Conservation (phyloP, 768 basidiomycete genomes). For the Rhodotorula taiwanensis region DNA sequence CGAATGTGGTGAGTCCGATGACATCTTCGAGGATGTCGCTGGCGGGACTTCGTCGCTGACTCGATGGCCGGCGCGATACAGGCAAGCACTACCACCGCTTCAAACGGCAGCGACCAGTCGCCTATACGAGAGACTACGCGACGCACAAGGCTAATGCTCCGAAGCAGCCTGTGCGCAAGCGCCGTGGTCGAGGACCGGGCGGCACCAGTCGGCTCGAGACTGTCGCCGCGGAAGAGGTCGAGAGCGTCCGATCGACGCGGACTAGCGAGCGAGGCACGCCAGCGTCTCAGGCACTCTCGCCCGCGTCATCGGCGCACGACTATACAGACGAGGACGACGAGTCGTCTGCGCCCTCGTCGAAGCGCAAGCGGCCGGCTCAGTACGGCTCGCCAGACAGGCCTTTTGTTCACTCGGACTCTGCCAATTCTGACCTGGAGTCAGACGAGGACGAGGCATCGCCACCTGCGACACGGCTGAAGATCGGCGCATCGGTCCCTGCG, state of each 20-base stretch:
- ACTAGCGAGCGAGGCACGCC: neutral
- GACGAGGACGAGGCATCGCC: neutral
- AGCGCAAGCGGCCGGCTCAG: slow-evolving; percentile 1
- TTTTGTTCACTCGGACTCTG: slow-evolving; percentile 22
- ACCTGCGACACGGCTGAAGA: neutral
- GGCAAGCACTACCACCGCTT: slow-evolving; percentile 88
- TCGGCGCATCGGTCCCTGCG: too few relatives aligned
- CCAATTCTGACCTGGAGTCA: slow-evolving; percentile 1
- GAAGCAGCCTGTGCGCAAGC: too few relatives aligned
- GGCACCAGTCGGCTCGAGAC: too few relatives aligned
- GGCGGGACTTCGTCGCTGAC: too few relatives aligned
- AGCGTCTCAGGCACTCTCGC: slow-evolving; percentile 20
- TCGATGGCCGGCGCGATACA: too few relatives aligned
- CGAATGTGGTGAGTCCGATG: slow-evolving; percentile 66
- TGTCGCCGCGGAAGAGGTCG: slow-evolving; percentile 45
- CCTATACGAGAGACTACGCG: slow-evolving; percentile 68
- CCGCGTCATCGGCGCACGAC: slow-evolving; percentile 8
- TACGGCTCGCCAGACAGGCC: slow-evolving; percentile 31
- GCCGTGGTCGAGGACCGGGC: too few relatives aligned
- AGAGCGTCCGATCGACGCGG: slow-evolving; percentile 37
- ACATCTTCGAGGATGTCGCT: neutral
- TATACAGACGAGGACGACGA: slow-evolving; percentile 12
- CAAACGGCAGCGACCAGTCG: slow-evolving; percentile 68
- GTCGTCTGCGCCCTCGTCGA: neutral
- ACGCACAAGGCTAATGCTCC: slow-evolving; percentile 50